Conservation (phyloP, 495 filamentous ascomycete genomes). For the Aspergillus hancockii region DNA sequence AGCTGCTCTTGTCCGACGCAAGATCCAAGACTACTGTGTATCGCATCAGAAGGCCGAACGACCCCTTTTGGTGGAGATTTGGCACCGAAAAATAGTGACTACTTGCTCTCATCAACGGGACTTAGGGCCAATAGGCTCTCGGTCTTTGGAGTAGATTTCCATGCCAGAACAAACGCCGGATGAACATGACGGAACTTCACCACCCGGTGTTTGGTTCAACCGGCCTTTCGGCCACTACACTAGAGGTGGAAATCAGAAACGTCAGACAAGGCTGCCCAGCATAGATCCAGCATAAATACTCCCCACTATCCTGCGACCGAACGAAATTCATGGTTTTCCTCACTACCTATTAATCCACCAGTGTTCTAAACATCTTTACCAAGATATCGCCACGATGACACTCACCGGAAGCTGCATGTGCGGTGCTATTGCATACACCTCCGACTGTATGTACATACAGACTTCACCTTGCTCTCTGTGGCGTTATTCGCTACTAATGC, state of each 20-base stretch:
- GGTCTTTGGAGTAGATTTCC: background rate
- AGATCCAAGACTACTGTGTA: too few species aligned
- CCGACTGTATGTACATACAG: slow-evolving; percentile 25
- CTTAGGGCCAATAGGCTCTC: background rate
- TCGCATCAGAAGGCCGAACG: too few species aligned
- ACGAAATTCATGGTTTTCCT: background rate
- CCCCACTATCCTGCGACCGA: background rate
- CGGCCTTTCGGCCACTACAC: too few species aligned
- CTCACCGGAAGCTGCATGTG: slow-evolving; percentile 45
- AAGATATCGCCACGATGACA: slow-evolving; percentile 30
- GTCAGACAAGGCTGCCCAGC: background rate
- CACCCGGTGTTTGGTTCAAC: background rate
- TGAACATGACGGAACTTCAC: background rate
- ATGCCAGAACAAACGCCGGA: background rate
- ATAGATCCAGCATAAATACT: background rate
- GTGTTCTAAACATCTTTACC: too few species aligned
- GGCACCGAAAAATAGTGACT: too few species aligned
- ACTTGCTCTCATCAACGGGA: too few species aligned
- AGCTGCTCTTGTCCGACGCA: too few species aligned
- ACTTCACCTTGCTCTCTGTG: too few species aligned
- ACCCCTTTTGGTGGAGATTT: too few species aligned
- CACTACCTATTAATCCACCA: background rate
- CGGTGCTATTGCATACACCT: slow-evolving; percentile 36
- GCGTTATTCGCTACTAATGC: slow-evolving; percentile 1
- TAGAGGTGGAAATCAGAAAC: too few species aligned